phyloP scores from a whole-genome alignment of 768 basidiomycete genomes.

The Boletus huronensis region DNA sequence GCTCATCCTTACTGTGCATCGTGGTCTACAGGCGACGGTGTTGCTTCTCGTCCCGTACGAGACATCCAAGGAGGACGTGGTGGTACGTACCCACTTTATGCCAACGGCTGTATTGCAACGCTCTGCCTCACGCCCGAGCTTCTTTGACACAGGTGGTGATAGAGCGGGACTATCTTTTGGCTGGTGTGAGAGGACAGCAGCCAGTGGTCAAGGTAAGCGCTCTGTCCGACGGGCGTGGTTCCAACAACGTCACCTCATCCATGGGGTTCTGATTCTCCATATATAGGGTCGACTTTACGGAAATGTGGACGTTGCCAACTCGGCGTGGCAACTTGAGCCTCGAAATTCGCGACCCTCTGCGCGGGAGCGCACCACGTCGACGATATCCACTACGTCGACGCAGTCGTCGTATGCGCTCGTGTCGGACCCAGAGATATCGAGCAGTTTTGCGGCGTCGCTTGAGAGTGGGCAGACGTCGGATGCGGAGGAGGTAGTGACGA shows the following conservation, averaged over 20 bases:
- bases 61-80: conserved; percentile 67
- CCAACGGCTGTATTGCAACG: not conserved
- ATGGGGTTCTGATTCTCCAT: not conserved
- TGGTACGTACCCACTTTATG: conserved; percentile 41
- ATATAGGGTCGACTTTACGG: conserved; percentile 71
- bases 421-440: conserved; percentile 82
- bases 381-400: conserved; percentile 70
- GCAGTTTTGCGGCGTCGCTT: conserved; percentile 78
- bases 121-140: not conserved
- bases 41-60: conserved; percentile 70
- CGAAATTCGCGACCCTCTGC: conserved; percentile 46
- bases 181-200: conserved; percentile 65
- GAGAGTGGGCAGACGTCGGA: conserved; percentile 74
- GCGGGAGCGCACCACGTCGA: conserved; percentile 72
- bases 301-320: conserved; percentile 59
- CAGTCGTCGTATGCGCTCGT: conserved; percentile 80
- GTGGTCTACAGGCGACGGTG: conserved; percentile 60
- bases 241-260: not conserved
- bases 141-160: conserved; percentile 54
- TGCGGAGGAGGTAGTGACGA: conserved; percentile 52
- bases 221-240: not conserved
- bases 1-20: conserved; percentile 18
- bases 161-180: conserved; percentile 67
- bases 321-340: conserved; percentile 81
- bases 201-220: conserved; percentile 67